Conservation (phyloP, 129 eudicot genomes). For the Apium graveolens region DNA sequence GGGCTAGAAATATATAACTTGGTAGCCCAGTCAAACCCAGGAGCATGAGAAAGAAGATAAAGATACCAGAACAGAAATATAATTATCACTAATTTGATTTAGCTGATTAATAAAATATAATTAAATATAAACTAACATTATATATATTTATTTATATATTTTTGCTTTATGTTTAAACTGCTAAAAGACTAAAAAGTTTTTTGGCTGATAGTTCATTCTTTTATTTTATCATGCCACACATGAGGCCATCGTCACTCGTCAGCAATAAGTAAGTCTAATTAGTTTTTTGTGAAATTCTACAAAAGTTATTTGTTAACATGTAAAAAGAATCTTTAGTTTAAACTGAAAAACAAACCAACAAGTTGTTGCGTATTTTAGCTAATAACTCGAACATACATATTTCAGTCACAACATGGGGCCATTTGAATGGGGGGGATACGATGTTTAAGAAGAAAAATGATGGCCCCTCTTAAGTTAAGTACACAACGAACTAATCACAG, state of each 20-base stretch:
- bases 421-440: background rate
- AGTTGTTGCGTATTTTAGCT: too few relatives aligned
- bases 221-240: too few relatives aligned
- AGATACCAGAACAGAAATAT: background rate
- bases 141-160: too few relatives aligned
- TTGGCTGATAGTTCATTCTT: background rate
- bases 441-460: background rate
- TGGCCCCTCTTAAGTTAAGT: background rate
- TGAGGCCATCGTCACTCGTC: background rate
- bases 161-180: background rate
- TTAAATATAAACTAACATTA: too few relatives aligned
- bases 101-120: too few relatives aligned
- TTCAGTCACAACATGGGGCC: background rate
- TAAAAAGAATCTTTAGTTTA: background rate
- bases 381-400: too few relatives aligned
- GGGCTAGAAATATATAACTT: background rate
- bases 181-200: too few relatives aligned
- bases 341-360: background rate
- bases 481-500: background rate
- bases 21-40: background rate
- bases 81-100: too few relatives aligned
- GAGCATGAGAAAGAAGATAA: background rate
- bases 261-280: background rate
- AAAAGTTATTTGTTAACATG: background rate
- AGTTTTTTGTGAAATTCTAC: background rate